These are phyloP conservation scores for Narthecium ossifragum DNA, from an alignment of 106 monocot genomes.

Conservation along the genomic window DNA sequence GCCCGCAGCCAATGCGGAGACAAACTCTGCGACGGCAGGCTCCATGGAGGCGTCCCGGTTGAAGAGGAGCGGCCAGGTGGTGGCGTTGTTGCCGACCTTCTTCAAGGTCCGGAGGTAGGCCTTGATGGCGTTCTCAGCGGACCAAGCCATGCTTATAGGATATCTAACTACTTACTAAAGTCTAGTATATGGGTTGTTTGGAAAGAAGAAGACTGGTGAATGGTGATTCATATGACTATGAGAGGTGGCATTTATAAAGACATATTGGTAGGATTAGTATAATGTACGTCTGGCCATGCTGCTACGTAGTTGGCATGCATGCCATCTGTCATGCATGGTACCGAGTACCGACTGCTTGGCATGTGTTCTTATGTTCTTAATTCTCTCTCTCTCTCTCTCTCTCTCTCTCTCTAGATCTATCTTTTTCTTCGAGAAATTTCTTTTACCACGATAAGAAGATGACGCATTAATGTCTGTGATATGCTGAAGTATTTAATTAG, in stretches of 20 bases:
- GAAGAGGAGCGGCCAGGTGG: neutral
- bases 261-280: too few species aligned
- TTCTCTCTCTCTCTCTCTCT: neutral
- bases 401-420: neutral
- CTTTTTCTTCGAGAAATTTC: neutral
- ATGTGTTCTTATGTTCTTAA: neutral
- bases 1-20: constrained; percentile 66
- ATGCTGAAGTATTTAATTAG: too few species aligned
- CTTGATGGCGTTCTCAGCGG: constrained; percentile 64
- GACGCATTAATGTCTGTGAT: too few species aligned
- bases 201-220: too few species aligned
- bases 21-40: constrained; percentile 54
- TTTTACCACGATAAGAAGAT: too few species aligned
- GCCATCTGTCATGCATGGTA: too few species aligned
- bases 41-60: neutral
- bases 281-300: too few species aligned
- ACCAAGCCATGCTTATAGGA: constrained; percentile 42
- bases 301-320: too few species aligned
- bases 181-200: neutral
- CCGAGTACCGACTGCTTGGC: too few species aligned
- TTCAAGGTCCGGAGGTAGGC: constrained; percentile 53
- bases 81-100: constrained; percentile 18
- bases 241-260: too few species aligned
- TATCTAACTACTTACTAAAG: neutral
- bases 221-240: too few species aligned